Conservation (phyloP, 202 grass and related monocot species). For the Panicum virgatum region DNA sequence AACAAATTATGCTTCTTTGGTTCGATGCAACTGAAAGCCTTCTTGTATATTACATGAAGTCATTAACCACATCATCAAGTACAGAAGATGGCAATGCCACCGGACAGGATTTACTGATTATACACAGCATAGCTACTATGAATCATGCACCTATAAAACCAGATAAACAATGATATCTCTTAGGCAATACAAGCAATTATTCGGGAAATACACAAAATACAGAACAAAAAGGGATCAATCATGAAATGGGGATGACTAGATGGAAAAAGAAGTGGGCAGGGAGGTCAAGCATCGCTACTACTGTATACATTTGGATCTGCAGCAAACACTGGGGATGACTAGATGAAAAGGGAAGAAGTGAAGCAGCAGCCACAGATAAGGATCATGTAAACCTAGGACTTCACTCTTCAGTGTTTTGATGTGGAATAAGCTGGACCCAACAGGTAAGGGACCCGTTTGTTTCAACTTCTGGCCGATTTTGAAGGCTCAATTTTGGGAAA, state of each 20-base stretch:
- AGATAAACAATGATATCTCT: not conserved
- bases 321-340: not conserved
- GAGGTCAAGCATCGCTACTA: not conserved
- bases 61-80: not conserved
- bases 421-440: not conserved
- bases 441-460: too few relatives aligned
- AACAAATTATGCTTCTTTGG: slow-evolving; percentile 4
- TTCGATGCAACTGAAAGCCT: not conserved
- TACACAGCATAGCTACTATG: not conserved
- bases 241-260: not conserved
- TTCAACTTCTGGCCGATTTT: too few relatives aligned
- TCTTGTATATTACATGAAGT: slow-evolving; percentile 7
- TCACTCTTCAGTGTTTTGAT: not conserved
- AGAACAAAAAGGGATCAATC: not conserved
- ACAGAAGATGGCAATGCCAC: not conserved
- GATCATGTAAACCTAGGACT: not conserved
- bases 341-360: not conserved
- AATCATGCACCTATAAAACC: not conserved
- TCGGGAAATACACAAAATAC: not conserved
- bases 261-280: not conserved
- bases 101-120: not conserved
- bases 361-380: not conserved
- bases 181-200: not conserved
- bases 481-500: too few relatives aligned
- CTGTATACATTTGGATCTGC: not conserved